A percentile compares a stretch with the other conserved stretches of the same genome.
phyloP scores from a whole-genome alignment of 2,329 filamentous ascomycete species.

The Pseudogymnoascus verrucosus region DNA sequence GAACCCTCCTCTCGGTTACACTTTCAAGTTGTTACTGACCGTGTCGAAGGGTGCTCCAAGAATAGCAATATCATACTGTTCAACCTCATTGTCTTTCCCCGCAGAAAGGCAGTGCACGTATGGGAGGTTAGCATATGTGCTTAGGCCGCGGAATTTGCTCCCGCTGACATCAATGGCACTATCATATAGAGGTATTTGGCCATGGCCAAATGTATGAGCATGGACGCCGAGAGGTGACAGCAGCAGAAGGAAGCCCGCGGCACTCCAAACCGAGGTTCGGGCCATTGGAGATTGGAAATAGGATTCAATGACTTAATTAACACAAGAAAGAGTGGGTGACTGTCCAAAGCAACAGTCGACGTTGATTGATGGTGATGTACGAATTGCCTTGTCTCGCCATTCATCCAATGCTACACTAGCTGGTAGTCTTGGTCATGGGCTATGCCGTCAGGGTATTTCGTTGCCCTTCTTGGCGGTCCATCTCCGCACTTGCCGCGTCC shows the following conservation, averaged over 20 bases:
- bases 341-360: neutral
- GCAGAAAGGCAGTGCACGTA: conserved; percentile 13
- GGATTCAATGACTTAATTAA: neutral
- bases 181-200: conserved; percentile 1
- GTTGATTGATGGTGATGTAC: neutral
- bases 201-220: neutral
- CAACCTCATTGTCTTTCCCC: neutral
- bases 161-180: neutral
- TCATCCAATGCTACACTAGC: neutral
- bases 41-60: conserved; percentile 45
- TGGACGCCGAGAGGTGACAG: neutral
- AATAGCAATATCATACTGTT: conserved; percentile 30
- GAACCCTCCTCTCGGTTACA: neutral
- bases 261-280: neutral
- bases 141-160: conserved; percentile 10
- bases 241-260: neutral
- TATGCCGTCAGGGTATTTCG: neutral
- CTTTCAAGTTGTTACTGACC: conserved; percentile 19
- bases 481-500: neutral
- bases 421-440: neutral
- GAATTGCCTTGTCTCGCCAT: neutral
- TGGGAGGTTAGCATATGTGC: conserved; percentile 14
- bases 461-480: neutral
- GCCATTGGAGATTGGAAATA: neutral
- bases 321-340: neutral